Evolutionary conservation across 1,284 basidiomycete genomes (phyloP).

Genomic region (Malassezia dermatis): DNA sequence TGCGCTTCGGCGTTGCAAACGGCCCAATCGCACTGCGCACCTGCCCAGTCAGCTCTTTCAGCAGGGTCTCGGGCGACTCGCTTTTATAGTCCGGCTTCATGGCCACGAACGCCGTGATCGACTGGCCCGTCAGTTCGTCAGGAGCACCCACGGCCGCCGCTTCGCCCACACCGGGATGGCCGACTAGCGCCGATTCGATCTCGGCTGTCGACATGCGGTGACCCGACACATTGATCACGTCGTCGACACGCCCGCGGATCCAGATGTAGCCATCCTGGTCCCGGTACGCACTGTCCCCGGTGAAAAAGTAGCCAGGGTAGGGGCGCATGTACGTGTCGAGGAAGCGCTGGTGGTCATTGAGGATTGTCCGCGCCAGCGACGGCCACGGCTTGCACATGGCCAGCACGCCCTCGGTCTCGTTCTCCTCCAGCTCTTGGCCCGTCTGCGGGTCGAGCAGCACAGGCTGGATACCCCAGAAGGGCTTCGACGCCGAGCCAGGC

Average conservation of each 20-base stretch:
- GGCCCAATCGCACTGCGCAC: slow-evolving; percentile 56
- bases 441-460: slow-evolving; percentile 72
- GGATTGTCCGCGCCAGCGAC: slow-evolving; percentile 87
- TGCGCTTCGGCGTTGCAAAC: slow-evolving; percentile 81
- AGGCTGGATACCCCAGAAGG: slow-evolving; percentile 90
- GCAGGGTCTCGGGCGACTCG: slow-evolving; percentile 59
- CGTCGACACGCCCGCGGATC: slow-evolving; percentile 93
- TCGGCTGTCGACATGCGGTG: slow-evolving; percentile 94
- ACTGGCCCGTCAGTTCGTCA: slow-evolving; percentile 46
- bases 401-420: slow-evolving; percentile 81
- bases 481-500: slow-evolving; percentile 88
- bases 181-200: slow-evolving; percentile 88
- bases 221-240: slow-evolving; percentile 63
- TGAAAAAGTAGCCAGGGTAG: slow-evolving; percentile 67
- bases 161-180: slow-evolving; percentile 89
- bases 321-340: slow-evolving; percentile 86
- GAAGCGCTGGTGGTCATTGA: slow-evolving; percentile 79
- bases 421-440: slow-evolving; percentile 68
- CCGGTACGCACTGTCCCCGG: slow-evolving; percentile 86
- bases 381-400: slow-evolving; percentile 84
- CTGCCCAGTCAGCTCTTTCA: slow-evolving; percentile 82
- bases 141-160: slow-evolving; percentile 56
- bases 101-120: slow-evolving; percentile 50
- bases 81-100: slow-evolving; percentile 66
- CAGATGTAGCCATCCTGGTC: slow-evolving; percentile 82